Percentiles rank a stretch among this genome's conserved stretches.
Evolutionary conservation across 495 filamentous ascomycete genomes (phyloP).

Genomic region (Amniculicola lignicola): DNA sequence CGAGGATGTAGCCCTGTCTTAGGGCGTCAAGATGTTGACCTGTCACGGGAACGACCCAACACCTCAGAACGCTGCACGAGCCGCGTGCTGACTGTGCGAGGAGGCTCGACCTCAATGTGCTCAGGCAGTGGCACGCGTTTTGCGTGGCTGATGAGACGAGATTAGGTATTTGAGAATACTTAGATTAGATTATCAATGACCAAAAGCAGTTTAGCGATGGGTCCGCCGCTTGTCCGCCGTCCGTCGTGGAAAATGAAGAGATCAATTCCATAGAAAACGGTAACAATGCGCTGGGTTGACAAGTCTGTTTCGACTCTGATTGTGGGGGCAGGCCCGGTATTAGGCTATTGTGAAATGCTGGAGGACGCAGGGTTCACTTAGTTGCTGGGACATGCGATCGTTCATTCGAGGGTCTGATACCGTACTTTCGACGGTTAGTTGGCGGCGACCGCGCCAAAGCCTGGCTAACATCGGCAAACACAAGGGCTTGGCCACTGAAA

Average conservation of each 20-base stretch:
- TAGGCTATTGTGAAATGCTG: no score
- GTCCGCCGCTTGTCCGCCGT: background rate
- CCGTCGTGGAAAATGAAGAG: background rate
- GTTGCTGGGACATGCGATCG: no score
- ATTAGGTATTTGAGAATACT: no score
- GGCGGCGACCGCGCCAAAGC: no score
- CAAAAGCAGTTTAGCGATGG: constrained; percentile 1
- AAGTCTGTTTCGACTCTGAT: no score
- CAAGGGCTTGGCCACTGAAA: no score
- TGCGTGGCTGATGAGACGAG: constrained; percentile 7
- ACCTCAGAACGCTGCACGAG: background rate
- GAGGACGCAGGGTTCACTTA: no score
- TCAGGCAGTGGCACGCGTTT: background rate
- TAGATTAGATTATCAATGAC: constrained; percentile 23
- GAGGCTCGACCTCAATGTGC: background rate
- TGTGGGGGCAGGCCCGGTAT: no score
- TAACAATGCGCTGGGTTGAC: background rate
- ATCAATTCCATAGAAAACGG: background rate
- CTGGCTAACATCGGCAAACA: no score
- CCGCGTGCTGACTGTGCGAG: no score
- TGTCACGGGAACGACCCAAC: background rate
- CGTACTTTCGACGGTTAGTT: no score
- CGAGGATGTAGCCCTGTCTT: background rate
- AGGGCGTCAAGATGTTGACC: background rate
- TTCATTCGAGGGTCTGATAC: no score